Evolutionary conservation across 306 rosid species (phyloP).

Genomic region (Cicer judaicum): DNA sequence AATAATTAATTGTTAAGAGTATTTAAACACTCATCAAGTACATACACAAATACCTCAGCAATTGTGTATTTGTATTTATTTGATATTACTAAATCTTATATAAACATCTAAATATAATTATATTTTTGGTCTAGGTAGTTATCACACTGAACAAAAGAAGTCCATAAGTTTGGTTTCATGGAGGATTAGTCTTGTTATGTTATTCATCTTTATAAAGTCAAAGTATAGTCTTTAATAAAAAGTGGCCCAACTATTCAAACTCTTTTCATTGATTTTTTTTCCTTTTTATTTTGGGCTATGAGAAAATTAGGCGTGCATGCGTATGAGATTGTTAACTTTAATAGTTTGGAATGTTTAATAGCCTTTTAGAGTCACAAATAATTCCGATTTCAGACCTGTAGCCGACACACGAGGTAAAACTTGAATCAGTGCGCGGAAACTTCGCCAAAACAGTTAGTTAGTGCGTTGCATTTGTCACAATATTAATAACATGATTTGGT

Average conservation of each 20-base stretch:
- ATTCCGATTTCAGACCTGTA: not conserved
- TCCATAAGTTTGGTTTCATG: constrained; percentile 25
- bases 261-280: not conserved
- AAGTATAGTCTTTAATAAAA: constrained; percentile 8
- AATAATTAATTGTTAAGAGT: no score
- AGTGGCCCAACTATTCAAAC: constrained; percentile 39
- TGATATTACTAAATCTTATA: not conserved
- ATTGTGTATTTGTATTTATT: not conserved
- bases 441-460: constrained; percentile 13
- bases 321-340: not conserved
- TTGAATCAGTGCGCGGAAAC: constrained; percentile 23
- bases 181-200: constrained; percentile 4
- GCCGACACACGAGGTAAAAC: constrained; percentile 38
- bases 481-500: no score
- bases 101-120: not conserved
- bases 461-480: not conserved
- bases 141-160: not conserved
- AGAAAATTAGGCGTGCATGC: constrained; percentile 24
- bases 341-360: constrained; percentile 22
- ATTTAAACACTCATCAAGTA: no score
- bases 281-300: not conserved
- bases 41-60: constrained; percentile 12
- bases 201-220: constrained; percentile 37
- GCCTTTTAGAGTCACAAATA: no score
- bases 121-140: constrained; percentile 24